These are phyloP conservation scores for Trypanosoma vivax DNA, from an alignment of 208 protist genomes.

Conservation along the genomic window DNA sequence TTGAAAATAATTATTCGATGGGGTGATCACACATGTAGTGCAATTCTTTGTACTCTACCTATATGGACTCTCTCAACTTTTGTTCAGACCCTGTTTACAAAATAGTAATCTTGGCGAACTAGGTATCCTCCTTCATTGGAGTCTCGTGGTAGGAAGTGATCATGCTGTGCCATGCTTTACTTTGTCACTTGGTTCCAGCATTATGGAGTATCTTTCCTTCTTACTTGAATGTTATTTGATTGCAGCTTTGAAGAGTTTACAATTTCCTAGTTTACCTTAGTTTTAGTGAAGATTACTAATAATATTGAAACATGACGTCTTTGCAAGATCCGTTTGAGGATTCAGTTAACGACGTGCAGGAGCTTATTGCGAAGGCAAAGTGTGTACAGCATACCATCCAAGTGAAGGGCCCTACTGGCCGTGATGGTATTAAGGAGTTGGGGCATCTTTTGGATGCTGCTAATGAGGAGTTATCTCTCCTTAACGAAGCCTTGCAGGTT, in stretches of 20 bases:
- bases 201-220: too few relatives aligned
- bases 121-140: too few relatives aligned
- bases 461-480: slow-evolving; percentile 46
- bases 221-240: too few relatives aligned
- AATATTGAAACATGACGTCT: slow-evolving; percentile 12
- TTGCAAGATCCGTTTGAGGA: slow-evolving; percentile 63
- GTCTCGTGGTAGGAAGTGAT: not conserved
- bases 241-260: too few relatives aligned
- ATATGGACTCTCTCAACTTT: too few relatives aligned
- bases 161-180: slow-evolving; percentile 2
- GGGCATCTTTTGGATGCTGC: slow-evolving; percentile 25
- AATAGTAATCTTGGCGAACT: too few relatives aligned
- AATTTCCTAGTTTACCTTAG: not conserved
- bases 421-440: slow-evolving; percentile 35
- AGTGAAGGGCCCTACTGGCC: slow-evolving; percentile 48
- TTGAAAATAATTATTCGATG: too few relatives aligned
- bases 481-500: slow-evolving; percentile 46
- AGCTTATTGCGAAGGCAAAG: slow-evolving; percentile 40
- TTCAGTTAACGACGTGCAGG: slow-evolving; percentile 55
- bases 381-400: slow-evolving; percentile 40
- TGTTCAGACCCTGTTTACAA: too few relatives aligned
- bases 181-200: slow-evolving; percentile 4
- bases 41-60: too few relatives aligned
- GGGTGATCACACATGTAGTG: too few relatives aligned
- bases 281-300: too few relatives aligned